These are phyloP conservation scores for Pichia terricola DNA, from an alignment of 1,139 yeast genomes.

Conservation along the genomic window DNA sequence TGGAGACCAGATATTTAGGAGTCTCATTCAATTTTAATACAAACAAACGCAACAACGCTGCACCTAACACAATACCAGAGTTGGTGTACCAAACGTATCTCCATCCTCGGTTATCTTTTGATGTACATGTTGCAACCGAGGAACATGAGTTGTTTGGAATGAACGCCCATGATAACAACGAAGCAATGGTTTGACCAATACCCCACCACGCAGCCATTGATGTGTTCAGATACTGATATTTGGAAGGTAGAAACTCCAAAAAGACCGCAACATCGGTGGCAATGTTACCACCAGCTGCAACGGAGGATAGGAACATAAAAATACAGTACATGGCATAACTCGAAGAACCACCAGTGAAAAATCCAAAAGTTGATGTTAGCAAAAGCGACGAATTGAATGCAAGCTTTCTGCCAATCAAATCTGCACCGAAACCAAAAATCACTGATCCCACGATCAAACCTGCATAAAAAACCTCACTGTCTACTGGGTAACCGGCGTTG, in stretches of 20 bases:
- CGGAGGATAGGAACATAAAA: conserved; percentile 36
- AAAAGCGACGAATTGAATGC: conserved; percentile 49
- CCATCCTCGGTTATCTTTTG: conserved; percentile 48
- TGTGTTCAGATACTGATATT: conserved; percentile 44
- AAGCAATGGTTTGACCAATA: conserved; percentile 49
- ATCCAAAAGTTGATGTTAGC: conserved; percentile 40
- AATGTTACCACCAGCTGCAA: conserved; percentile 52
- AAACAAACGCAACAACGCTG: conserved; percentile 39
- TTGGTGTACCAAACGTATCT: conserved; percentile 47
- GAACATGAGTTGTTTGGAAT: conserved; percentile 41
- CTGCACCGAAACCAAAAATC: conserved; percentile 51
- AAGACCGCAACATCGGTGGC: conserved; percentile 54
- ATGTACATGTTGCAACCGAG: conserved; percentile 33
- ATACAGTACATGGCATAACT: conserved; percentile 35
- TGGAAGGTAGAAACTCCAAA: conserved; percentile 47
- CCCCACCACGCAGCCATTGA: conserved; percentile 57
- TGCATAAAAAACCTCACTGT: conserved; percentile 26
- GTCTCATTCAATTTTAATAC: conserved; percentile 43
- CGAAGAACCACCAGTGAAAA: conserved; percentile 43
- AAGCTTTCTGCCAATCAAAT: conserved; percentile 45
- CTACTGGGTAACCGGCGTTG: conserved; percentile 27
- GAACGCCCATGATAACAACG: conserved; percentile 48
- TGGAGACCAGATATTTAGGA: conserved; percentile 46
- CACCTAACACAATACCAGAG: conserved; percentile 41
- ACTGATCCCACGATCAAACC: conserved; percentile 51